These are phyloP conservation scores for Calendula officinalis DNA, from an alignment of 129 eudicot species.

Conservation along the genomic window DNA sequence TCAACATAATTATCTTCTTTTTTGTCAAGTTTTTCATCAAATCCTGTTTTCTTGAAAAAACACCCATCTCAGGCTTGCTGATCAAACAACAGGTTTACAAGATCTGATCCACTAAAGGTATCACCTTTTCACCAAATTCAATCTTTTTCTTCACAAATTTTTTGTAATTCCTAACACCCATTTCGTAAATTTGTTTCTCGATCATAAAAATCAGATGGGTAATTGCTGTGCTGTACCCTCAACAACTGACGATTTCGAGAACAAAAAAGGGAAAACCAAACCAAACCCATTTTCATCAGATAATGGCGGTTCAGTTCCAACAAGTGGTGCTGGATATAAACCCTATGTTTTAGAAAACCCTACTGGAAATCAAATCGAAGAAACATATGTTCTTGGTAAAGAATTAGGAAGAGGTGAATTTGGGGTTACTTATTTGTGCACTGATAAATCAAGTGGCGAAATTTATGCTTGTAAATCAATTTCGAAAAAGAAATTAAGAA, in stretches of 20 bases:
- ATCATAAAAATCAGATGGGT: constrained; percentile 46
- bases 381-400: constrained; percentile 59
- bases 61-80: not conserved
- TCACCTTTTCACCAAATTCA: constrained; percentile 20
- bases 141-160: not conserved
- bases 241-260: constrained; percentile 43
- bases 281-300: constrained; percentile 79
- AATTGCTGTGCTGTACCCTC: constrained; percentile 75
- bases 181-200: not conserved
- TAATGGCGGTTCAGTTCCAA: constrained; percentile 31
- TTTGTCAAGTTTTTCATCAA: not conserved
- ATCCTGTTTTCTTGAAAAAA: constrained; percentile 1
- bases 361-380: constrained; percentile 67
- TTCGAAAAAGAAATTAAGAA: constrained; percentile 81
- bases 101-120: constrained; percentile 13
- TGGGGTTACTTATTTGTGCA: constrained; percentile 83
- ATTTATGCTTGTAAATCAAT: constrained; percentile 81
- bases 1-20: not conserved
- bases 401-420: constrained; percentile 93
- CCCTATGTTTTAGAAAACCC: constrained; percentile 69
- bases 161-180: constrained; percentile 5
- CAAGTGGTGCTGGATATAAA: constrained; percentile 38
- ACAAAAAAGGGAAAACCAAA: constrained; percentile 48
- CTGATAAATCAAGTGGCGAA: constrained; percentile 61
- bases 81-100: constrained; percentile 13